These are phyloP conservation scores for Monilinia polystroma DNA, from an alignment of 2,329 filamentous ascomycete species.

Conservation along the genomic window DNA sequence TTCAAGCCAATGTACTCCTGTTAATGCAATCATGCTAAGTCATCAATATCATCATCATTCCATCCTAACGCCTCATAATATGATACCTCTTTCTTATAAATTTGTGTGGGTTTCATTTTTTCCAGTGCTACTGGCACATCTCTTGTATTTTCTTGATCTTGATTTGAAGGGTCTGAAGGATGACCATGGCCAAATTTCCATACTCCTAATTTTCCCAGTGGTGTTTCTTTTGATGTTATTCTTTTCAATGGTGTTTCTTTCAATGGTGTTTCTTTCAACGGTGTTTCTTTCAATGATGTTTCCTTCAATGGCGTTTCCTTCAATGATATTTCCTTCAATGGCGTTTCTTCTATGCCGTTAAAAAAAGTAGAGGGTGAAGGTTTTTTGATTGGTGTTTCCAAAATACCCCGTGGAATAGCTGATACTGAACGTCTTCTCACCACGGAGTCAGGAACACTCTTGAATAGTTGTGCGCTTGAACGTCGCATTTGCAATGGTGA, in stretches of 20 bases:
- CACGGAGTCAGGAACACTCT: slow-evolving; percentile 31
- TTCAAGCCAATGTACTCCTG: slow-evolving; percentile 25
- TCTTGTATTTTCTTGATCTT: slow-evolving; percentile 33
- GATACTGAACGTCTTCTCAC: slow-evolving; percentile 22
- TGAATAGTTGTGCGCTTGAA: slow-evolving; percentile 36
- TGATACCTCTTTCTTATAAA: slow-evolving; percentile 32
- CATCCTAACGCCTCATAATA: slow-evolving; percentile 43
- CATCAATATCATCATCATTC: slow-evolving; percentile 42
- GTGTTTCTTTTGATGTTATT: slow-evolving; percentile 33
- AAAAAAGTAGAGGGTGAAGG: background rate
- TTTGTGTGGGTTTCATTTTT: slow-evolving; percentile 9
- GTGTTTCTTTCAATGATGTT: slow-evolving; percentile 23
- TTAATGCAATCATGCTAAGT: slow-evolving; percentile 31
- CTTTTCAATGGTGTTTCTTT: slow-evolving; percentile 31
- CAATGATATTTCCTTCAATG: slow-evolving; percentile 29
- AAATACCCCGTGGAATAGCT: slow-evolving; percentile 26
- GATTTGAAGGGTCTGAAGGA: slow-evolving; percentile 23
- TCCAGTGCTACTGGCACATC: slow-evolving; percentile 1
- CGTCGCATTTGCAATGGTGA: slow-evolving; percentile 35
- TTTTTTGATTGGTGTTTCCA: slow-evolving; percentile 37
- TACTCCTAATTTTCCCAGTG: slow-evolving; percentile 25
- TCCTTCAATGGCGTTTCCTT: slow-evolving; percentile 36
- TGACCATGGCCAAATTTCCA: slow-evolving; percentile 28
- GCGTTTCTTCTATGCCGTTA: slow-evolving; percentile 26
- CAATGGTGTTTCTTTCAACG: slow-evolving; percentile 32